These are phyloP conservation scores for Candida glucosophila DNA, from an alignment of 1,139 yeast genomes.

Conservation along the genomic window DNA sequence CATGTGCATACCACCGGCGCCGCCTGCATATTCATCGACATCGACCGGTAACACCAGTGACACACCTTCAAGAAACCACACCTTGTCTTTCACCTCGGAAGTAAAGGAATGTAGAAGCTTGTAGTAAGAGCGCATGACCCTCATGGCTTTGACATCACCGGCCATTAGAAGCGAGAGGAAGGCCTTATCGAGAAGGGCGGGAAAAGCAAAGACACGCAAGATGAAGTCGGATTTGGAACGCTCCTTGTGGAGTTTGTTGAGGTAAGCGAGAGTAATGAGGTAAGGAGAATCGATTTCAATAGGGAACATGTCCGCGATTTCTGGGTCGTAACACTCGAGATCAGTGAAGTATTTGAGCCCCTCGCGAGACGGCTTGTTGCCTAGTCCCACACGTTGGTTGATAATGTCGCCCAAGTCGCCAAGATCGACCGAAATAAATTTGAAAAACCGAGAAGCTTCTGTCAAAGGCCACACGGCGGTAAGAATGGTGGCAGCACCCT, in stretches of 20 bases:
- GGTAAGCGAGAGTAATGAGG: constrained; percentile 73
- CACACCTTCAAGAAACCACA: constrained; percentile 93
- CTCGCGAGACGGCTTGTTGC: constrained; percentile 8
- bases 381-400: constrained; percentile 34
- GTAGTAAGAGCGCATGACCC: constrained; percentile 84
- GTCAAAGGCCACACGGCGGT: constrained; percentile 94
- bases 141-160: constrained; percentile 81
- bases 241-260: constrained; percentile 78
- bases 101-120: constrained; percentile 73
- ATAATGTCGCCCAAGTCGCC: constrained; percentile 79
- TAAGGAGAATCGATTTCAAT: constrained; percentile 79
- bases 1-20: constrained; percentile 83
- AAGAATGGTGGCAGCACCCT: constrained; percentile 91
- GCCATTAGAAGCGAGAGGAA: constrained; percentile 69
- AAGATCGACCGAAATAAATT: constrained; percentile 69
- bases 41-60: constrained; percentile 77
- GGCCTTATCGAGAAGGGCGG: constrained; percentile 77
- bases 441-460: constrained; percentile 64
- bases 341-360: constrained; percentile 40
- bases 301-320: constrained; percentile 79
- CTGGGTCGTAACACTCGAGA: constrained; percentile 78
- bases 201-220: constrained; percentile 83
- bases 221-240: constrained; percentile 80
- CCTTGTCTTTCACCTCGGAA: constrained; percentile 77
- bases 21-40: constrained; percentile 77